Evolutionary conservation across 805 yeast species (phyloP), one percentile per base, ranked within the genome.

Genomic region (Metschnikowia amazonensis): DNA sequence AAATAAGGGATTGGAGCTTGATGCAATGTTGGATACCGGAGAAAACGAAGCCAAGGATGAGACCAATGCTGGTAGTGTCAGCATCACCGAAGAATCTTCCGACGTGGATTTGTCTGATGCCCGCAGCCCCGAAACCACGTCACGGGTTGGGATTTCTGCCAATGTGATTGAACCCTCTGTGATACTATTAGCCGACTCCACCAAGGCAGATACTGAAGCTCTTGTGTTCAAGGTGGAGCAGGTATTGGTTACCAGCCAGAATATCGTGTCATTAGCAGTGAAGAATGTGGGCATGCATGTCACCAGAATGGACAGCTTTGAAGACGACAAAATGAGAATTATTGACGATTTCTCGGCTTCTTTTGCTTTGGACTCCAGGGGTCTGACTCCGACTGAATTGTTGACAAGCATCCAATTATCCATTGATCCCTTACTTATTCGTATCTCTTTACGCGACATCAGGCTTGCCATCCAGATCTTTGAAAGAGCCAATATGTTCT

Each of bases 271-370:
- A 0, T 60, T 89, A 5, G 80, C 86, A 23, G 83, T 87, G 0
- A 77, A 82, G 51, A 87, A 85, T 48, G 79, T 89, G 43, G 97
- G 98, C 2, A 80, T 94, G 84, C 94, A 86, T 58, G 67, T 94
- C 48, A 80, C 89, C 38, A 75, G 72, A 20, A 89, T 94, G 95
- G 76, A 83, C 52, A 60, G 77, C 4, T 75, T 73, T 42, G 83
- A 82, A n/a, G 75, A 76, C 9, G 75, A 75, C 44, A 73, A 83
- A 43, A 69, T 89, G 42, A 70, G 97, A 44, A 76, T 94, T 24
- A 73, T 94, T 48, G 97, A 94, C 63, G 97, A 94, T 56, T 94
- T 92, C 63, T 85, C 95, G 1, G 67, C 89, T 2, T 80, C 89
- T 1, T 73, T 86, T 45, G 79, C 88, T 0, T 66, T 86, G 45